These are phyloP conservation scores for Dentipellis sp. DNA, from an alignment of 768 basidiomycete genomes.

Conservation along the genomic window DNA sequence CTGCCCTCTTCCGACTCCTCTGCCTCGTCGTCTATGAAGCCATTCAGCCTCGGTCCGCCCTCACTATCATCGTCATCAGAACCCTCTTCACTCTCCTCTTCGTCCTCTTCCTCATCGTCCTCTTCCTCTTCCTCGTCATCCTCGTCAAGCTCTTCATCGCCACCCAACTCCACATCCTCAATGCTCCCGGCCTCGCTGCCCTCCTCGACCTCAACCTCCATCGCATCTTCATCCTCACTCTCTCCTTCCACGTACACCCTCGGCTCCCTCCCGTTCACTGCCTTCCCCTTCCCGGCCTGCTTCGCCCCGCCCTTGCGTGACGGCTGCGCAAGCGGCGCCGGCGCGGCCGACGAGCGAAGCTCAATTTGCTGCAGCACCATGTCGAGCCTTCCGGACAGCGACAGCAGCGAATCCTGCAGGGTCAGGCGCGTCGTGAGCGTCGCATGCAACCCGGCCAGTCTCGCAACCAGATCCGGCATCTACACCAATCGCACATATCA, in stretches of 20 bases:
- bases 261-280: conserved; percentile 20
- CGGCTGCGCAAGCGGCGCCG: conserved; percentile 37
- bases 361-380: conserved; percentile 93
- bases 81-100: conserved; percentile 49
- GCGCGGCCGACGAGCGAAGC: conserved; percentile 68
- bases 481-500: conserved; percentile 23
- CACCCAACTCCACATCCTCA: conserved; percentile 71
- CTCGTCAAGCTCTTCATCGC: conserved; percentile 45
- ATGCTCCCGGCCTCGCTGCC: conserved; percentile 67
- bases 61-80: conserved; percentile 31
- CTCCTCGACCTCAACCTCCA: conserved; percentile 44
- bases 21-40: conserved; percentile 52
- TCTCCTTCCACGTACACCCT: conserved; percentile 72
- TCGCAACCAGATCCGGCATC: conserved; percentile 89
- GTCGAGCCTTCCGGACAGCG: conserved; percentile 84
- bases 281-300: conserved; percentile 27
- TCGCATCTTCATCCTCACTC: conserved; percentile 52
- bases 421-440: conserved; percentile 72
- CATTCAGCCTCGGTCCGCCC: conserved; percentile 14
- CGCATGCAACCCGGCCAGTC: conserved; percentile 77
- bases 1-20: conserved; percentile 45
- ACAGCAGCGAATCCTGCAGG: conserved; percentile 76
- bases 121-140: conserved; percentile 39
- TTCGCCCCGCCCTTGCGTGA: conserved; percentile 17
- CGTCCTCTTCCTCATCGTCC: conserved; percentile 33